A percentile compares a stretch with the other conserved stretches of the same genome.
Evolutionary conservation across 352 stramenopile genomes (phyloP).

Genomic region (Poterioochromonas sp.): DNA sequence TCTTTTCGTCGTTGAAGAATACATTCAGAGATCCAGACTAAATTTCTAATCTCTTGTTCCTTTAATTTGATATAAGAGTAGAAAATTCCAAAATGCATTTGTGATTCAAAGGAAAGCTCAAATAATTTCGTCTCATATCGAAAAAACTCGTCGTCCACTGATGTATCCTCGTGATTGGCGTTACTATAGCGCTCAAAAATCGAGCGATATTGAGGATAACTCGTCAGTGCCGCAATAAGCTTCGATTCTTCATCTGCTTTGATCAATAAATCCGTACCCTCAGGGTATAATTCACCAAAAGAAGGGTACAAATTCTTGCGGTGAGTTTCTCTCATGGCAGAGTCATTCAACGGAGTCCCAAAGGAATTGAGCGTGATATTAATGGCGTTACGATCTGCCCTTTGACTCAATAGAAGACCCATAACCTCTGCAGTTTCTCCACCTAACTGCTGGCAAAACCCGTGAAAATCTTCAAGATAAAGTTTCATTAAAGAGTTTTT

Average conservation of each 20-base stretch:
- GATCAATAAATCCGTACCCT: slow-evolving; percentile 67
- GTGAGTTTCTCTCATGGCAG: slow-evolving; percentile 88
- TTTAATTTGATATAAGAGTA: slow-evolving; percentile 99
- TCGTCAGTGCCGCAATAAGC: slow-evolving; percentile 73
- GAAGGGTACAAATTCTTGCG: slow-evolving; percentile 92
- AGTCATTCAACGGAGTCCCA: slow-evolving; percentile 74
- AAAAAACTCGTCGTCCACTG: slow-evolving; percentile 98
- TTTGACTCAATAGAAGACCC: slow-evolving; percentile 82
- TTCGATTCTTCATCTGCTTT: slow-evolving; percentile 46
- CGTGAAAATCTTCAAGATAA: slow-evolving; percentile 85
- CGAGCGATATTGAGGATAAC: slow-evolving; percentile 88
- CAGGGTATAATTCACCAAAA: slow-evolving; percentile 92
- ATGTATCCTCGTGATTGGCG: slow-evolving; percentile 48
- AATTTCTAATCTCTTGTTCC: slow-evolving; percentile 95
- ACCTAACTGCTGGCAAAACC: slow-evolving; percentile 86
- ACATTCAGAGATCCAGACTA: slow-evolving; percentile 98
- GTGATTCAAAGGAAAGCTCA: slow-evolving; percentile 94
- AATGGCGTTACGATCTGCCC: slow-evolving; percentile 94
- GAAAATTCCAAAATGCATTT: slow-evolving; percentile 98
- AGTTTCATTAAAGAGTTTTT: slow-evolving; percentile 98
- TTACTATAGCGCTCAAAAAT: slow-evolving; percentile 62
- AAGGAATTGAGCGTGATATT: slow-evolving; percentile 99
- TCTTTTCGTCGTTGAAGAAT: slow-evolving; percentile 98
- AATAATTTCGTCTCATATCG: slow-evolving; percentile 94
- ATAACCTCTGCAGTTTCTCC: slow-evolving; percentile 94